These are phyloP conservation scores for Cytospora mali DNA, from an alignment of 2,329 filamentous ascomycete species.

Conservation along the genomic window DNA sequence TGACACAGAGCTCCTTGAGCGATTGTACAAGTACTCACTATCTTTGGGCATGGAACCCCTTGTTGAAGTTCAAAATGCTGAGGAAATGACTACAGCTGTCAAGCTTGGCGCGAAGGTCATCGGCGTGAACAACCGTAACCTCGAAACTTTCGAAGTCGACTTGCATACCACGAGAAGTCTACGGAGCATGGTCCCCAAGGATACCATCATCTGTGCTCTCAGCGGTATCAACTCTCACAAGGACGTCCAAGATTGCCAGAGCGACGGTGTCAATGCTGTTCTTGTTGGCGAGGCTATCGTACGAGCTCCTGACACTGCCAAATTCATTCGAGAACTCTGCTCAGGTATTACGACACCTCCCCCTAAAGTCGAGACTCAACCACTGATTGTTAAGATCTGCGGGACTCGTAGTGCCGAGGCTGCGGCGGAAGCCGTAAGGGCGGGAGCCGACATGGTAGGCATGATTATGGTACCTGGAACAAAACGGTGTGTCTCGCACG, in stretches of 20 bases:
- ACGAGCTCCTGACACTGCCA: slow-evolving; percentile 79
- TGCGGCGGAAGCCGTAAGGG: slow-evolving; percentile 77
- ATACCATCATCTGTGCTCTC: slow-evolving; percentile 87
- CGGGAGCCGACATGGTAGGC: slow-evolving; percentile 88
- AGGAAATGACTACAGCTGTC: slow-evolving; percentile 89
- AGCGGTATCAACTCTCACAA: slow-evolving; percentile 90
- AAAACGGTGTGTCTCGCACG: slow-evolving; percentile 77
- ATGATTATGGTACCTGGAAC: slow-evolving; percentile 86
- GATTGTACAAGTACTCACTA: slow-evolving; percentile 84
- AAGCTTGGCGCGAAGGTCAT: slow-evolving; percentile 87
- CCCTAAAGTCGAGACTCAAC: slow-evolving; percentile 41
- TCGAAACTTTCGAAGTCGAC: slow-evolving; percentile 96
- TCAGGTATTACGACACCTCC: slow-evolving; percentile 51
- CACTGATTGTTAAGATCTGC: slow-evolving; percentile 88
- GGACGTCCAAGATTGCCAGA: slow-evolving; percentile 85
- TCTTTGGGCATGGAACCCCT: slow-evolving; percentile 96
- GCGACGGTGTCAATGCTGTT: slow-evolving; percentile 88
- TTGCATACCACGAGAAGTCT: slow-evolving; percentile 87
- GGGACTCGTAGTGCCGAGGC: slow-evolving; percentile 84
- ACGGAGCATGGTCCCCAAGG: slow-evolving; percentile 81
- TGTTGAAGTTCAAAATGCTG: slow-evolving; percentile 92
- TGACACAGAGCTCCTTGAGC: slow-evolving; percentile 69
- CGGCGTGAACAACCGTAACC: slow-evolving; percentile 95
- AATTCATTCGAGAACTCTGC: slow-evolving; percentile 84
- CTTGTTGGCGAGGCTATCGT: slow-evolving; percentile 96